A percentile compares a stretch with the other conserved stretches of the same genome.
Conservation (phyloP, 345 rosid species). For the Dipteronia dyeriana region DNA sequence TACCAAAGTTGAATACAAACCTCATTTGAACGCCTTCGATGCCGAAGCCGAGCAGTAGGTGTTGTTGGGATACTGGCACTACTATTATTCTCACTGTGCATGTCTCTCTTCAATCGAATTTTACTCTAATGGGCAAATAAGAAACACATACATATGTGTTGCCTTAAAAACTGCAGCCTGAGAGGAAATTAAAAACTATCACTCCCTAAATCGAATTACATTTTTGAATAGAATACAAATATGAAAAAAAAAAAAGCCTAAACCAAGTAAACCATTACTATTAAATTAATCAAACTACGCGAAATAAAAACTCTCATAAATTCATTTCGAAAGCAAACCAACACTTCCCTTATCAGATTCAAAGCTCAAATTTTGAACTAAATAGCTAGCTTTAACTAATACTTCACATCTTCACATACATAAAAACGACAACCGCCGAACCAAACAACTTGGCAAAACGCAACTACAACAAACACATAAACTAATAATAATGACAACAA, state of each 20-base stretch:
- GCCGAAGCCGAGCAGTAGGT: slow-evolving; percentile 52
- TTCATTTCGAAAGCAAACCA: background rate
- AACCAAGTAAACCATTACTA: background rate
- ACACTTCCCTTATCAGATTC: slow-evolving; percentile 8
- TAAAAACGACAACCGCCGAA: slow-evolving; percentile 4
- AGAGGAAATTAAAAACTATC: background rate
- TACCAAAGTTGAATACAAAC: slow-evolving; percentile 33
- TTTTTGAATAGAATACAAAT: background rate
- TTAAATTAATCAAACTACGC: background rate
- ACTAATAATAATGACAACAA: background rate
- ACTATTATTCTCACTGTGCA: slow-evolving; percentile 61
- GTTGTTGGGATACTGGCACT: slow-evolving; percentile 43
- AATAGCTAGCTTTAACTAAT: background rate
- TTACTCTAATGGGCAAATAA: slow-evolving; percentile 8
- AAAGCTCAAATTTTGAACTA: background rate
- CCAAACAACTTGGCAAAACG: background rate
- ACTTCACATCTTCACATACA: slow-evolving; percentile 1
- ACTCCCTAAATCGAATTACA: background rate
- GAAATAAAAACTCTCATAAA: background rate
- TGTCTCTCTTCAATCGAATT: slow-evolving; percentile 33
- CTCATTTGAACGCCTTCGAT: slow-evolving; percentile 75
- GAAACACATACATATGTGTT: background rate
- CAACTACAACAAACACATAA: background rate
- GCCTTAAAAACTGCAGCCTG: slow-evolving; percentile 12
- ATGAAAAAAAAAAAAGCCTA: too few relatives aligned